Evolutionary conservation across 345 rosid genomes (phyloP).

Genomic region (Eucalyptus rudis): DNA sequence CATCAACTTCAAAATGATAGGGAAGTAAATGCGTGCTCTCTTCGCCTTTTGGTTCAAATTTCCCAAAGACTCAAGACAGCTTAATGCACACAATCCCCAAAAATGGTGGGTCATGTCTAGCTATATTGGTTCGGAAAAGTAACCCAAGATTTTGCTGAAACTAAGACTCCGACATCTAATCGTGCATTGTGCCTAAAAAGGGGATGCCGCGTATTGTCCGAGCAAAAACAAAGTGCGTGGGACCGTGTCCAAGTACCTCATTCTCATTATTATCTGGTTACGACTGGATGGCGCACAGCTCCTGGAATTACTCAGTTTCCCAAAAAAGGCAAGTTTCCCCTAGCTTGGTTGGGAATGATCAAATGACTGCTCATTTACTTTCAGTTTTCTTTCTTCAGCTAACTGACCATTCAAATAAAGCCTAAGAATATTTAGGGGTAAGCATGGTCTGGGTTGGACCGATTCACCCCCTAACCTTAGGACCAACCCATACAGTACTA

Average conservation of each 20-base stretch:
- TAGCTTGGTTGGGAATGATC: background rate
- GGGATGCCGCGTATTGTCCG: background rate
- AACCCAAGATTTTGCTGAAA: background rate
- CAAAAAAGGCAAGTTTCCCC: background rate
- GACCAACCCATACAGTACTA: too few relatives aligned
- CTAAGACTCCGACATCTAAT: background rate
- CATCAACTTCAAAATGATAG: background rate
- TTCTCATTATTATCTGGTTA: background rate
- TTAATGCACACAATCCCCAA: background rate
- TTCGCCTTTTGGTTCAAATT: background rate
- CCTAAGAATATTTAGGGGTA: background rate
- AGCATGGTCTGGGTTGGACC: too few relatives aligned
- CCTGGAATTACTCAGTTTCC: background rate
- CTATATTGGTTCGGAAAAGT: background rate
- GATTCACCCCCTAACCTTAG: too few relatives aligned
- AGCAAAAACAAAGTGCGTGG: background rate
- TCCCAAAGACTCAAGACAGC: background rate
- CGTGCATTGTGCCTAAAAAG: background rate
- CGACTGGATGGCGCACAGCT: background rate
- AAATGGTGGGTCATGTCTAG: background rate
- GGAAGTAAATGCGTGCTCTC: background rate
- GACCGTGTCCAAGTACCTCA: background rate
- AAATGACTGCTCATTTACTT: background rate
- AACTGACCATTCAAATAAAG: background rate
- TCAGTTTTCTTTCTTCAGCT: background rate